Conservation (phyloP, 1,284 basidiomycete genomes). For the Stereum hirsutum region DNA sequence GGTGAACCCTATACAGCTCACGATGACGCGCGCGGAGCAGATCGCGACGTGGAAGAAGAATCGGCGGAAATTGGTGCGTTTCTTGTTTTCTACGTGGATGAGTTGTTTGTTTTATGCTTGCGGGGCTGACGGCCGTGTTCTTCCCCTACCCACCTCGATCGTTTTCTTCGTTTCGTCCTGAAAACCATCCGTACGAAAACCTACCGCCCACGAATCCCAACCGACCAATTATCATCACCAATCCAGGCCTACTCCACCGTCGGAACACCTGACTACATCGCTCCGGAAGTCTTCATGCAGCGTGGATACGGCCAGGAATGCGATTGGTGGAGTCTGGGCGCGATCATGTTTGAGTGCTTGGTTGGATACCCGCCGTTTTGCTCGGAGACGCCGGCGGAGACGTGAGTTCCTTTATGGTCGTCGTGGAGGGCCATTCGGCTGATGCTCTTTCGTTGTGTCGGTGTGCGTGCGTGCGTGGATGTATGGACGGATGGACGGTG, state of each 20-base stretch:
- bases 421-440: too few relatives aligned
- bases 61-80: conserved; percentile 80
- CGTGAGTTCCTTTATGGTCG: too few relatives aligned
- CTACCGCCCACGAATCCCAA: too few relatives aligned
- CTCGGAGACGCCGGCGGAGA: conserved; percentile 94
- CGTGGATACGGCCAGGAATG: conserved; percentile 98
- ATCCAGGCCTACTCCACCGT: conserved; percentile 92
- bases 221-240: not conserved
- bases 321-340: conserved; percentile 96
- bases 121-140: too few relatives aligned
- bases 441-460: too few relatives aligned
- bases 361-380: conserved; percentile 98
- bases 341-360: conserved; percentile 98
- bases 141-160: too few relatives aligned
- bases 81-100: conserved; percentile 2
- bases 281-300: conserved; percentile 96
- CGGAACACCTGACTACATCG: conserved; percentile 98
- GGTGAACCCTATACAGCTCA: conserved; percentile 92
- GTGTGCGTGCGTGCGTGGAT: too few relatives aligned
- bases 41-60: conserved; percentile 99
- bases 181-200: too few relatives aligned
- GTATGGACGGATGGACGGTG: too few relatives aligned
- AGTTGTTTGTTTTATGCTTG: too few relatives aligned
- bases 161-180: too few relatives aligned
- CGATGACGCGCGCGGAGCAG: conserved; percentile 87